A percentile compares a stretch with the other conserved stretches of the same genome.
phyloP scores from a whole-genome alignment of 2,329 filamentous ascomycete species.

The Calonectria henricotiae region DNA sequence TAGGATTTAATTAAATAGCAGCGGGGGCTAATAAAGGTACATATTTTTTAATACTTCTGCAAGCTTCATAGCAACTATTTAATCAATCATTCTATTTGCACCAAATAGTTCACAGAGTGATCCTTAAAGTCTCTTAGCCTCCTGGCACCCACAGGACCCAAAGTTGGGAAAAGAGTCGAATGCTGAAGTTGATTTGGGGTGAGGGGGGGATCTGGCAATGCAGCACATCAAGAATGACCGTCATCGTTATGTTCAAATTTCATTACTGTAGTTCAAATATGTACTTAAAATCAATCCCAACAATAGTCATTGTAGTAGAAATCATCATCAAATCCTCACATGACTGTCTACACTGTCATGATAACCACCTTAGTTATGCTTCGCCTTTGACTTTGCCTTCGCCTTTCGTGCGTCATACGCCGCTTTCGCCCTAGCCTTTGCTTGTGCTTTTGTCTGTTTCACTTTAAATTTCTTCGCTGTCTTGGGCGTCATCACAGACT shows the following conservation, averaged over 20 bases:
- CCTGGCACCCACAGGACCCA: no score
- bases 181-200: no score
- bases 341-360: not conserved
- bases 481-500: no score
- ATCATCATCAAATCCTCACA: not conserved
- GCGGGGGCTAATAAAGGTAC: no score
- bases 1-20: not conserved
- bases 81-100: no score
- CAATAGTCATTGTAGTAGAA: not conserved
- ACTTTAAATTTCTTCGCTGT: not conserved
- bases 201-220: no score
- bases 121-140: no score
- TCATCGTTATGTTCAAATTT: not conserved
- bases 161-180: no score
- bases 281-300: not conserved
- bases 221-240: no score
- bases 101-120: no score
- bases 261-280: not conserved
- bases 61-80: no score
- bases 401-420: not conserved
- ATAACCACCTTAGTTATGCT: not conserved
- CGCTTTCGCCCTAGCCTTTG: not conserved
- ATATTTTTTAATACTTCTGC: no score
- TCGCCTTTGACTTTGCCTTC: not conserved
- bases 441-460: not conserved